Base-by-base conservation (phyloP, 2,329 filamentous ascomycete species). In the Fusarium virguliforme region DNA sequence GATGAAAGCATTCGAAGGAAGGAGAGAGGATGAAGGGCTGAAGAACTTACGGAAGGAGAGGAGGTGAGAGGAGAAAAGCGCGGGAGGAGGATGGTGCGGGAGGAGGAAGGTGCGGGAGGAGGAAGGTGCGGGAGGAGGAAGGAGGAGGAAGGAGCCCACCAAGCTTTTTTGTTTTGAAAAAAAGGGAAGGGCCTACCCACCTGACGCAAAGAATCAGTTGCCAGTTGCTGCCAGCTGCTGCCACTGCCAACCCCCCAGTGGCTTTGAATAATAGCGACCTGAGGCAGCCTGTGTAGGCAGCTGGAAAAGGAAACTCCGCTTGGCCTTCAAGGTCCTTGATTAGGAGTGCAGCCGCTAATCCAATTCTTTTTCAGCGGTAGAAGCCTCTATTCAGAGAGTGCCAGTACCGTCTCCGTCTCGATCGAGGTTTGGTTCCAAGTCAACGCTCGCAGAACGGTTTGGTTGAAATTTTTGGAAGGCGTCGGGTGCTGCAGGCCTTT, bases 91-190 rank as follows among this genome's bases (percentile, higher is more conserved):
- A 48, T 18, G 26, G 43, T 30, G 26, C 13, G 41, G 41, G 41
- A 30, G 43, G 30, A 30, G 43, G 15, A 48, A 30, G 43, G 43
- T 48, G 43, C 26, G 43, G 43, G 43, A 48, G 43, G 28, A n/a
- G 13, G n/a, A 48, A 48, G 26, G 43, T 30, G 26, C 12, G 41
- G 41, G 41, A 48, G 43, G 28, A n/a, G 13, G n/a, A 48, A 48
- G 26, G 43, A 18, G 26, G 8, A 24, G 41, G 41, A 28, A 48
- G 43, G 43, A 48, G 26, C 43, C 43, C 43, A 48, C 43, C 28
- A 10, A 26, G 43, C 1, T 10, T 18, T 48, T 48, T 46, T 35
- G 28, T 48, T 12, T 10, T 8, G 6, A 5, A 30, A 30, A 30
- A 8, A 30, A 18, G 18, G 18, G 18, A 28, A 24, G 41, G 24